phyloP scores from a whole-genome alignment of 2,329 filamentous ascomycete genomes.

The Fusarium sacchari region DNA sequence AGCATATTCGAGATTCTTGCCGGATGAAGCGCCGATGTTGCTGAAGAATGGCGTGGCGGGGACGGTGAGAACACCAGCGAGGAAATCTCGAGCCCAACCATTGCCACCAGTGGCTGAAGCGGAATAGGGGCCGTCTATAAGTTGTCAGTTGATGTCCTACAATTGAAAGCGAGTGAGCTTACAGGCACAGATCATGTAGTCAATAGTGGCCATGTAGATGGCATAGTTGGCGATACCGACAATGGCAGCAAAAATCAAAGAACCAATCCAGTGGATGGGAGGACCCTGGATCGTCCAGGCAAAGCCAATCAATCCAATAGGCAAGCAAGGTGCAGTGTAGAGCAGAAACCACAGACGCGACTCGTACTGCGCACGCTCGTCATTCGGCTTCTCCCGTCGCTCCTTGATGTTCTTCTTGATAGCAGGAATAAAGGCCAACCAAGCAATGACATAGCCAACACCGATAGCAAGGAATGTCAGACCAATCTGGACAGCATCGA shows the following conservation, averaged over 20 bases:
- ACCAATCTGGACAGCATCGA: constrained; percentile 65
- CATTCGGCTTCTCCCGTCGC: constrained; percentile 60
- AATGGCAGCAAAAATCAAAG: constrained; percentile 70
- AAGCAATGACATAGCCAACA: constrained; percentile 72
- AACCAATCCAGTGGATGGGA: constrained; percentile 73
- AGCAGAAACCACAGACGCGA: constrained; percentile 73
- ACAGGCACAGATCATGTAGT: constrained; percentile 68
- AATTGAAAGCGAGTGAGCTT: neutral
- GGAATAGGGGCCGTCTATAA: constrained; percentile 67
- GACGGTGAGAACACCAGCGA: constrained; percentile 76
- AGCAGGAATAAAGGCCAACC: constrained; percentile 66
- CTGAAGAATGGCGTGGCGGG: constrained; percentile 72
- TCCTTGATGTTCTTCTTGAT: constrained; percentile 64
- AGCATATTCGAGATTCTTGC: constrained; percentile 66
- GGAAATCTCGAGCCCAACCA: constrained; percentile 77
- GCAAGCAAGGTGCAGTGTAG: constrained; percentile 67
- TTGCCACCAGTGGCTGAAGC: constrained; percentile 81
- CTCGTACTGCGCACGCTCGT: constrained; percentile 74
- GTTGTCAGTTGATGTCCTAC: neutral
- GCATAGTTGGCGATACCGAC: constrained; percentile 79
- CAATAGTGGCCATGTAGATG: constrained; percentile 81
- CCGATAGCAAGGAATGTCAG: constrained; percentile 73
- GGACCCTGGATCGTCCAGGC: constrained; percentile 74
- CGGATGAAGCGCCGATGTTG: constrained; percentile 61
- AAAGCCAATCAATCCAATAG: constrained; percentile 76